These are phyloP conservation scores for Fremontodendron californicum DNA, from an alignment of 345 rosid species.

Conservation along the genomic window DNA sequence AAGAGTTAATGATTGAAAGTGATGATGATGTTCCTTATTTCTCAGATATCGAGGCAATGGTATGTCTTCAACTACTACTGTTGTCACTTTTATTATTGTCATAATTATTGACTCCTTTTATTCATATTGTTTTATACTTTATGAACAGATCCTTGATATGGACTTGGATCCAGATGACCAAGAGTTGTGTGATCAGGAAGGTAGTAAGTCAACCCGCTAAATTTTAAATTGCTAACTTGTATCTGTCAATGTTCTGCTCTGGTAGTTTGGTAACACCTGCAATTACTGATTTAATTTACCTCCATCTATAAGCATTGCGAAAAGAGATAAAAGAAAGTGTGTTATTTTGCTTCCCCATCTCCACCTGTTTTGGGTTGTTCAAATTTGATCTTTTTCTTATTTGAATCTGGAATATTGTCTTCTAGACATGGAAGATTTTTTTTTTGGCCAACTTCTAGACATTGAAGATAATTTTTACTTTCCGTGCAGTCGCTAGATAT, in stretches of 20 bases:
- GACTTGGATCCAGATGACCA: conserved; percentile 69
- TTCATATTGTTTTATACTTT: conserved; percentile 1
- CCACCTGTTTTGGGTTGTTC: background rate
- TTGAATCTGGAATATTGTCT: background rate
- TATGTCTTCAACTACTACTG: conserved; percentile 23
- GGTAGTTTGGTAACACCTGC: background rate
- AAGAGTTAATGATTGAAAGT: conserved; percentile 49
- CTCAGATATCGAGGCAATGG: conserved; percentile 90
- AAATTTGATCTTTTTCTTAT: background rate
- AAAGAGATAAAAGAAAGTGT: background rate
- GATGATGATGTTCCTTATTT: conserved; percentile 71
- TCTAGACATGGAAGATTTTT: background rate
- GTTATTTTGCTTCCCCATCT: background rate
- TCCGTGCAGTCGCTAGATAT: conserved; percentile 61
- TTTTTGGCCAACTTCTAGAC: no score
- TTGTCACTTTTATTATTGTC: background rate
- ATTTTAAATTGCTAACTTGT: background rate
- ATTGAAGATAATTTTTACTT: background rate
- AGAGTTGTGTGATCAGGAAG: conserved; percentile 48
- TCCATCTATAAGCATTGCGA: background rate
- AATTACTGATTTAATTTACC: background rate
- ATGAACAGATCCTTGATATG: conserved; percentile 66
- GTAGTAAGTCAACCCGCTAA: conserved; percentile 27
- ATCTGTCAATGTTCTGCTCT: background rate
- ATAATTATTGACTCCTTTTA: background rate